phyloP scores from a whole-genome alignment of 1,139 yeast genomes.

The Barnettozyma hawaiiensis region DNA sequence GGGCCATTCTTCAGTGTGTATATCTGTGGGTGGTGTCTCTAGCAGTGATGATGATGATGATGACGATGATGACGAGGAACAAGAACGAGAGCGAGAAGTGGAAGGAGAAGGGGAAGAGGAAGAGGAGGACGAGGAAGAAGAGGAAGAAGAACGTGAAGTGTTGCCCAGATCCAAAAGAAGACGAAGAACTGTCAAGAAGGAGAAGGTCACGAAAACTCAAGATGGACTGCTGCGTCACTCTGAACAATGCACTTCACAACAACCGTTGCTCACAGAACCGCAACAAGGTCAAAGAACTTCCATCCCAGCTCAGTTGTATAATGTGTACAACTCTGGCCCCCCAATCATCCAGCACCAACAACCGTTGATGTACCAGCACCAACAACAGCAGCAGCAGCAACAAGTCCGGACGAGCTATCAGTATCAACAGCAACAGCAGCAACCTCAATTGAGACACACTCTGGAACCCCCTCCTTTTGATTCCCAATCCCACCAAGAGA shows the following conservation, averaged over 20 bases:
- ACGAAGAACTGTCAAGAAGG: constrained; percentile 6
- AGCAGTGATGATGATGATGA: constrained; percentile 25
- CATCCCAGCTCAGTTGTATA: neutral
- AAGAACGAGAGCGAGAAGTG: constrained; percentile 15
- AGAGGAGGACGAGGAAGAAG: constrained; percentile 22
- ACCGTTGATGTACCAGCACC: constrained; percentile 5
- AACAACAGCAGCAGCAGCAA: constrained; percentile 7
- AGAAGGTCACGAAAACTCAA: neutral
- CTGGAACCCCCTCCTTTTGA: neutral
- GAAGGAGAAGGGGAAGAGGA: constrained; percentile 10
- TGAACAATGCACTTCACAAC: neutral
- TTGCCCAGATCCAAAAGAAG: constrained; percentile 13
- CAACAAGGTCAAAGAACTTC: neutral
- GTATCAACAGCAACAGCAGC: constrained; percentile 8
- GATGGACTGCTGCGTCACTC: neutral
- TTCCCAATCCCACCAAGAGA: neutral
- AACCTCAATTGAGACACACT: constrained; percentile 5
- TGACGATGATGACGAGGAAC: constrained; percentile 26
- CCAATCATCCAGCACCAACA: constrained; percentile 10
- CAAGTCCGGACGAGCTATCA: constrained; percentile 1
- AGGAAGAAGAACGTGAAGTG: constrained; percentile 12
- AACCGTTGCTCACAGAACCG: neutral
- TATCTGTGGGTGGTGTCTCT: constrained; percentile 21
- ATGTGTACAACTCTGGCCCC: constrained; percentile 7
- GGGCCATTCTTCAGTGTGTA: constrained; percentile 16